These are phyloP conservation scores for Aspergillus homomorphus DNA, from an alignment of 495 filamentous ascomycete species.

Conservation along the genomic window DNA sequence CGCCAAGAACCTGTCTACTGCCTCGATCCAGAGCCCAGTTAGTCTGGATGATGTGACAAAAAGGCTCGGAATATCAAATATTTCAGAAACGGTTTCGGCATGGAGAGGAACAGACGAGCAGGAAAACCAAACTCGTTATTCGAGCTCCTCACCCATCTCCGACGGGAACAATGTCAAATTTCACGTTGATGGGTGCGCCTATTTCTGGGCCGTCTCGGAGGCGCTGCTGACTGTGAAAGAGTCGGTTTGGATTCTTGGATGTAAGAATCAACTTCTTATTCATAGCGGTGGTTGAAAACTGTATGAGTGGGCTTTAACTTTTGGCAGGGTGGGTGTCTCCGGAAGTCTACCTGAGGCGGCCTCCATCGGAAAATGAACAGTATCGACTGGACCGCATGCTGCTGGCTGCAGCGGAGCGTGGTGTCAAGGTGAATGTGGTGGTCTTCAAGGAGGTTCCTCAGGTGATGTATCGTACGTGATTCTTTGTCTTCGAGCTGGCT, in stretches of 20 bases:
- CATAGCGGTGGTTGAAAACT: no score
- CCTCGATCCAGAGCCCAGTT: background rate
- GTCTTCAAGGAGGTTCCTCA: constrained; percentile 94
- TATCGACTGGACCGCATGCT: constrained; percentile 91
- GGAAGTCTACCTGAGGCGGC: constrained; percentile 85
- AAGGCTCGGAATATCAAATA: background rate
- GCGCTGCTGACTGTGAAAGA: constrained; percentile 81
- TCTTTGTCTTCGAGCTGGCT: no score
- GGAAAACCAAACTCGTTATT: constrained; percentile 62
- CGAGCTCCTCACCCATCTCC: constrained; percentile 73
- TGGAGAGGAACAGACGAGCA: constrained; percentile 40
- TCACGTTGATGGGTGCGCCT: constrained; percentile 90
- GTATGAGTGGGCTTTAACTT: constrained; percentile 15
- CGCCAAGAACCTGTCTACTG: background rate
- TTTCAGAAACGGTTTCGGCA: no score
- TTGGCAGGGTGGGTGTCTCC: constrained; percentile 77
- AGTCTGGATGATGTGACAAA: background rate
- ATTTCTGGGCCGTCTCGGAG: constrained; percentile 84
- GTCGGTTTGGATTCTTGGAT: constrained; percentile 92
- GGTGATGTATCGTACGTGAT: constrained; percentile 73
- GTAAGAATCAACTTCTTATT: constrained; percentile 31
- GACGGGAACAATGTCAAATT: constrained; percentile 72
- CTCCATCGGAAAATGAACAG: constrained; percentile 74
- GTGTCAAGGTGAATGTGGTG: constrained; percentile 83
- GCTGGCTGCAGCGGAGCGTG: constrained; percentile 78